These are phyloP conservation scores for Annona squamosa DNA, from an alignment of 164 flowering plant species.

Conservation along the genomic window DNA sequence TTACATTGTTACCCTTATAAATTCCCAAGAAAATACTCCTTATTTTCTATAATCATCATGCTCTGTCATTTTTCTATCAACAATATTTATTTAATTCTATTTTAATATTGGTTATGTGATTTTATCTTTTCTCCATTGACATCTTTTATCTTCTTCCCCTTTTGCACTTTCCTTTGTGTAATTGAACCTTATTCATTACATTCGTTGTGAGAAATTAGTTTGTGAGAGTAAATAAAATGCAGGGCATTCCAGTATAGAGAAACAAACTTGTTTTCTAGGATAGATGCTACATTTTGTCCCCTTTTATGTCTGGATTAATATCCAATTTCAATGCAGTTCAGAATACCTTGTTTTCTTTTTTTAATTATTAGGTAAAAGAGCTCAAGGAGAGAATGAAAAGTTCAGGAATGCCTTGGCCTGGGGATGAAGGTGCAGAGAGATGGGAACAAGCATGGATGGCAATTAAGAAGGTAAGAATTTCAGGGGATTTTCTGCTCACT, in stretches of 20 bases:
- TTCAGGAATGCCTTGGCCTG: constrained; percentile 98
- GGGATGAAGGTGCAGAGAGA: constrained; percentile 80
- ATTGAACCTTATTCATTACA: too few relatives aligned
- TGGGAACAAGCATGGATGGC: constrained; percentile 98
- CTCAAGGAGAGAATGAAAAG: constrained; percentile 62
- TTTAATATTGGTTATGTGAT: too few relatives aligned
- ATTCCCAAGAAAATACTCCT: too few relatives aligned
- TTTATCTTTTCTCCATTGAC: too few relatives aligned
- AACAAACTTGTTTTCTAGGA: neutral
- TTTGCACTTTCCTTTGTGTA: too few relatives aligned
- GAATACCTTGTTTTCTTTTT: constrained; percentile 8
- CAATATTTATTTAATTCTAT: too few relatives aligned
- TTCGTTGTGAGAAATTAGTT: neutral
- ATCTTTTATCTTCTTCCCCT: too few relatives aligned
- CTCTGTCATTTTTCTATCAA: too few relatives aligned
- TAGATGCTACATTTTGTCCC: neutral
- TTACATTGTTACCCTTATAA: too few relatives aligned
- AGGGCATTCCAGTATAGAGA: neutral
- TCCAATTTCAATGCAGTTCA: too few relatives aligned
- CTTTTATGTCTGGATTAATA: too few relatives aligned
- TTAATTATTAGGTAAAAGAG: constrained; percentile 61
- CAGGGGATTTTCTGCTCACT: neutral
- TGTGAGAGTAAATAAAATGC: neutral
- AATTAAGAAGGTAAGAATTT: constrained; percentile 63
- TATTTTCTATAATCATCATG: too few relatives aligned